These are phyloP conservation scores for Ilex aquifolium DNA, from an alignment of 257 asterid genomes.

Conservation along the genomic window DNA sequence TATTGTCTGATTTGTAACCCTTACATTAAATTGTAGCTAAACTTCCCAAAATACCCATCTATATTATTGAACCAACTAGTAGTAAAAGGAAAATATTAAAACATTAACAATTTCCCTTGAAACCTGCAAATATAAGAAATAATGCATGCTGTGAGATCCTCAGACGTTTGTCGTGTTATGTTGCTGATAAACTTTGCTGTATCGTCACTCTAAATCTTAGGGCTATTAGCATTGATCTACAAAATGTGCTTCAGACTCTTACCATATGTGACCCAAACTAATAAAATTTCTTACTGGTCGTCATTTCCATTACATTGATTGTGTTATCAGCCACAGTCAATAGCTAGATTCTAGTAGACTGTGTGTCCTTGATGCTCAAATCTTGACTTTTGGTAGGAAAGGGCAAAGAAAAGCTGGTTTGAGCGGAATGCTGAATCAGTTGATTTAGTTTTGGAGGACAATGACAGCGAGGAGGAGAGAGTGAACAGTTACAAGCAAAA, in stretches of 20 bases:
- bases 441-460: constrained; percentile 69
- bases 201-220: background rate
- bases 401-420: constrained; percentile 81
- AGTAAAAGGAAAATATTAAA: too few relatives aligned
- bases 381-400: constrained; percentile 42
- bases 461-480: constrained; percentile 88
- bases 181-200: too few relatives aligned
- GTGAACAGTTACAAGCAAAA: constrained; percentile 57
- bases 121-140: too few relatives aligned
- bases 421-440: constrained; percentile 75
- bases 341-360: constrained; percentile 2
- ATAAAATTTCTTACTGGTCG: background rate
- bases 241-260: background rate
- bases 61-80: too few relatives aligned
- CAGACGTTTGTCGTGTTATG: too few relatives aligned
- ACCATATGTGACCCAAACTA: background rate
- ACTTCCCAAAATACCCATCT: too few relatives aligned
- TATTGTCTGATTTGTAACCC: too few relatives aligned
- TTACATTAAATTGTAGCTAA: too few relatives aligned
- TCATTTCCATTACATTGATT: background rate
- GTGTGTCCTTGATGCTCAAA: constrained; percentile 10
- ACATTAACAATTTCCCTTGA: too few relatives aligned
- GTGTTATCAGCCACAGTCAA: background rate
- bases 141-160: too few relatives aligned
- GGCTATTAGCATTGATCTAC: background rate